phyloP scores from a whole-genome alignment of 176 grass and related monocot species.

The Paspalum vaginatum region DNA sequence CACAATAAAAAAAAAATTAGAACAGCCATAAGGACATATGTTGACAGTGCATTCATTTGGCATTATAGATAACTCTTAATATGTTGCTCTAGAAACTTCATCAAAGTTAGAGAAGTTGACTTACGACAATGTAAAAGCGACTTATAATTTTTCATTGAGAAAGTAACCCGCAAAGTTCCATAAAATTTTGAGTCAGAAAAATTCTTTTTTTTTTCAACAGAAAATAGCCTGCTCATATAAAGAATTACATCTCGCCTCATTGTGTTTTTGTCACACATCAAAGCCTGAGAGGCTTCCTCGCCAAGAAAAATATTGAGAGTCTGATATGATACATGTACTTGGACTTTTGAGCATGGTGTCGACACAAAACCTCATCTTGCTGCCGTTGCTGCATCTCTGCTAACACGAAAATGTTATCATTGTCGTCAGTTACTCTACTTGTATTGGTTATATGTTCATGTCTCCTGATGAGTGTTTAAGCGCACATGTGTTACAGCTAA shows the following conservation, averaged over 20 bases:
- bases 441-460: neutral
- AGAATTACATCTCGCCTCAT: neutral
- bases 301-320: neutral
- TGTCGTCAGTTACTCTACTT: neutral
- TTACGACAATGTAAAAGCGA: too few species aligned
- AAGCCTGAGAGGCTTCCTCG: too few species aligned
- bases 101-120: too few species aligned
- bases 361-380: neutral
- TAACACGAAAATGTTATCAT: neutral
- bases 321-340: neutral
- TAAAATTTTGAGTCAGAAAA: neutral
- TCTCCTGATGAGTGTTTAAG: neutral
- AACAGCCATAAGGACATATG: too few species aligned
- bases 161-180: neutral
- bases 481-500: slow-evolving; percentile 38
- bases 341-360: too few species aligned
- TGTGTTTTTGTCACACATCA: too few species aligned
- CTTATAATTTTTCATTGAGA: neutral
- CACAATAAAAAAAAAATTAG: too few species aligned
- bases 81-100: too few species aligned
- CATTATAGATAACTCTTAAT: too few species aligned
- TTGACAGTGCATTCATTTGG: too few species aligned
- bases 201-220: too few species aligned
- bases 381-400: neutral
- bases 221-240: neutral